Base-by-base conservation (phyloP, 768 basidiomycete genomes). In the Psilocybe tampanensis region DNA sequence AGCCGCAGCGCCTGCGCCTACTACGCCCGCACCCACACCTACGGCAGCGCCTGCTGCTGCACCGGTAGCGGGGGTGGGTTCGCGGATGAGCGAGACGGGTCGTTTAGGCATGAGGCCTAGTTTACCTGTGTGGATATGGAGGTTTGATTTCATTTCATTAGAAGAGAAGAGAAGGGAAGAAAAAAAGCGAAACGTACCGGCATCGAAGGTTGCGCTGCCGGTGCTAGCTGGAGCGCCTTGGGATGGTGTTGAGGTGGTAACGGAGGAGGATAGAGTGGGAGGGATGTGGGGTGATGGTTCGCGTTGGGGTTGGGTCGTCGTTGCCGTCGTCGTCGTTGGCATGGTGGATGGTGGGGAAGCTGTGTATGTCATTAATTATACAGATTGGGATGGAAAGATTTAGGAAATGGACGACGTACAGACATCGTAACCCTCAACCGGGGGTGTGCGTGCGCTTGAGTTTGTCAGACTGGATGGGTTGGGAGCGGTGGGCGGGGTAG, bases 51-150 rank as follows among this genome's bases (percentile, higher is more conserved):
- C 36, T 5, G 26, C 26, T 1, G 13, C 5, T 3, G 5, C 24
- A 24, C 22, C 36, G 33, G 21, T 13, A 5, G 34, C 26, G n/a
- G 51, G 34, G 33, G 42, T 23, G 44, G 66, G 62, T 39, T 67
- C 69, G 24, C 66, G 67, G 15, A 72, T 52, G 24, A 72, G 62
- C 8, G 88, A 85, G 13, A 92, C 89, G 6, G 89, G 88, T 0
- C 86, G 82, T 70, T 89, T 90, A 4, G 89, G 89, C 18, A 91
- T 74, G 22, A 92, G 69, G 21, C 89, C 89, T 0, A 89, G 74
- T 71, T 88, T 89, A 49, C 83, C 86, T 86, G 36, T 17, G 4
- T 3, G 19, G 15, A n/a, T 29, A 9, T n/a, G 29, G 29, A 29
- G 29, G 36, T 2, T 29, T 22, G 26, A 26, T 23, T n/a, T n/a